A percentile compares a stretch with the other conserved stretches of the same genome.
These are phyloP conservation scores for Nyssa sinensis DNA, from an alignment of 148 eudicot species.

Conservation along the genomic window DNA sequence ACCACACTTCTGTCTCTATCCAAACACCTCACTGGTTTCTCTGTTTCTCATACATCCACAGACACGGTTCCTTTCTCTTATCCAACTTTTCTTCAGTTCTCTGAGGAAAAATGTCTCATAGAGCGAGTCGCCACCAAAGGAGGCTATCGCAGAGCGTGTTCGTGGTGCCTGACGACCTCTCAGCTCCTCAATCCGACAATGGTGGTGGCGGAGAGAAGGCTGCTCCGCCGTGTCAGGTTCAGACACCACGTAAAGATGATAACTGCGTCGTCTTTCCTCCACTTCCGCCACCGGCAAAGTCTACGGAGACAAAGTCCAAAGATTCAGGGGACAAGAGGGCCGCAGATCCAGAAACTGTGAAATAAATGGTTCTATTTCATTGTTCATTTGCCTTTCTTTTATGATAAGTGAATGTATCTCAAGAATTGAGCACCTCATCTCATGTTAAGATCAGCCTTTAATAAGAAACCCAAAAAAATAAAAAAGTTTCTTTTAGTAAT, in stretches of 20 bases:
- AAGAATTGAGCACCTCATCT: not conserved
- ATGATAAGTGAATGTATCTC: not conserved
- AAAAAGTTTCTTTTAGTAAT: too few species aligned
- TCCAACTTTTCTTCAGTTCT: too few species aligned
- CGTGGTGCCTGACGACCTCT: slow-evolving; percentile 26
- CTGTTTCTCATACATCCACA: not conserved
- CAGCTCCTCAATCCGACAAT: slow-evolving; percentile 19
- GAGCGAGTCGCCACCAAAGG: slow-evolving; percentile 28
- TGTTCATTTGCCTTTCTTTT: not conserved
- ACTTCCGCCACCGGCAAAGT: not conserved
- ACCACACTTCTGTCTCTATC: not conserved
- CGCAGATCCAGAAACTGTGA: not conserved
- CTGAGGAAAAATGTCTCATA: slow-evolving; percentile 21
- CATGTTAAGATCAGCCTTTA: not conserved
- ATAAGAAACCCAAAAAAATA: too few species aligned
- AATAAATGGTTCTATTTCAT: not conserved
- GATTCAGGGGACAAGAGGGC: not conserved
- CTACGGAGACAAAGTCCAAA: not conserved
- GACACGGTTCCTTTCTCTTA: too few species aligned
- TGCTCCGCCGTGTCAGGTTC: slow-evolving; percentile 16
- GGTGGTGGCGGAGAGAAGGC: not conserved
- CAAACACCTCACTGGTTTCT: not conserved
- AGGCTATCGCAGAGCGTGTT: slow-evolving; percentile 29
- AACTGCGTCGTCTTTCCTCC: not conserved
- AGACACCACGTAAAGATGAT: not conserved